Evolutionary conservation across 495 filamentous ascomycete species (phyloP).

Genomic region (Podospora pseudopauciseta): DNA sequence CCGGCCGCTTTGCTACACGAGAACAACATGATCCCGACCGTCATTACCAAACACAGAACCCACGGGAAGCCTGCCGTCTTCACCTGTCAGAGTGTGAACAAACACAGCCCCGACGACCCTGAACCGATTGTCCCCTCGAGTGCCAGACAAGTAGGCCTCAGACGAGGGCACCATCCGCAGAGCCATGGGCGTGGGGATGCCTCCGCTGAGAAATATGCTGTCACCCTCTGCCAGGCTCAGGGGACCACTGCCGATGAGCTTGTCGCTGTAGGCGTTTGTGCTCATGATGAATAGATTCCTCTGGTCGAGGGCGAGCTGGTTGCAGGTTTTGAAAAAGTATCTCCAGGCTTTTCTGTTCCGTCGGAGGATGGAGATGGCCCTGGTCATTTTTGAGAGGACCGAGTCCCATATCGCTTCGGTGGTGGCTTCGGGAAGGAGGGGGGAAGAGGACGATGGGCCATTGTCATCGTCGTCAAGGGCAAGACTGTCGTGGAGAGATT

Average conservation of each 20-base stretch:
- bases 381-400: background rate
- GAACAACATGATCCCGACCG: too few relatives aligned
- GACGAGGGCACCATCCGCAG: background rate
- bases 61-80: too few relatives aligned
- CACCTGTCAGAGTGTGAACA: background rate
- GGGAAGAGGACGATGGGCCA: background rate
- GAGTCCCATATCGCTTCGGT: background rate
- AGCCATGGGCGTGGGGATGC: slow-evolving; percentile 2
- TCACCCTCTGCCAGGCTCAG: background rate
- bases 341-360: background rate
- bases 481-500: too few relatives aligned
- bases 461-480: background rate
- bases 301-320: background rate
- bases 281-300: background rate
- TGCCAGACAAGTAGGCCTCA: too few relatives aligned
- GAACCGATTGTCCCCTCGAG: background rate
- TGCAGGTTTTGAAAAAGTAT: background rate
- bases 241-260: background rate
- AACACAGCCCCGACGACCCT: background rate
- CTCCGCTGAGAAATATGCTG: background rate
- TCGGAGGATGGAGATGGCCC: background rate
- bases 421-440: background rate
- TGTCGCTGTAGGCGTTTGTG: background rate
- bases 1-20: too few relatives aligned
- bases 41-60: too few relatives aligned